phyloP scores from a whole-genome alignment of 1,284 basidiomycete species.

The Irpex lacteus region DNA sequence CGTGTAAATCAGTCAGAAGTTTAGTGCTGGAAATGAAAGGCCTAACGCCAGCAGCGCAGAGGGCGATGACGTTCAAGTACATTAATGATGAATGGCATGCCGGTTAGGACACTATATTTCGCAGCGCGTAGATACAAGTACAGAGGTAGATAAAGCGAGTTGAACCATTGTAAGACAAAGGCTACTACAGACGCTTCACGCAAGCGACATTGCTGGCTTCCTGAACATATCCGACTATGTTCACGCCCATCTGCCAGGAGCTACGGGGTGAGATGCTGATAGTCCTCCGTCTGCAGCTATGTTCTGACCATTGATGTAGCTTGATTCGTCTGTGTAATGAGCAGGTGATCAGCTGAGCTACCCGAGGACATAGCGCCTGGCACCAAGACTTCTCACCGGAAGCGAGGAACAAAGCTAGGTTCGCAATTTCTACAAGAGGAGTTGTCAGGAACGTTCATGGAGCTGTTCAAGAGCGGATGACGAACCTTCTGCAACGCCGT shows the following conservation, averaged over 20 bases:
- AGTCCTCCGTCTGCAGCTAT: conserved; percentile 87
- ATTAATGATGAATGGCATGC: too few relatives aligned
- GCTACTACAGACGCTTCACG: background rate
- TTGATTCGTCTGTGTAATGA: conserved; percentile 69
- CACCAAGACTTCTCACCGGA: conserved; percentile 54
- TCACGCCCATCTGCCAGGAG: conserved; percentile 59
- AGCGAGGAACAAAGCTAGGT: conserved; percentile 82
- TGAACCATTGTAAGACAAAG: background rate
- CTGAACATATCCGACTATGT: background rate
- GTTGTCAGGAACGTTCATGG: background rate
- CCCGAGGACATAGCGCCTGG: background rate
- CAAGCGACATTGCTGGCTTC: background rate
- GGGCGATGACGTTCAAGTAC: background rate
- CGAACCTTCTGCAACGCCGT: conserved; percentile 74
- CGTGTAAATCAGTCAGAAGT: background rate
- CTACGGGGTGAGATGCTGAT: conserved; percentile 69
- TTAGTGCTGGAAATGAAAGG: background rate
- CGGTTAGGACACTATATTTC: too few relatives aligned
- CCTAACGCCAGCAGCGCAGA: background rate
- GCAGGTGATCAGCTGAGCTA: conserved; percentile 13
- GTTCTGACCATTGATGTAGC: conserved; percentile 91
- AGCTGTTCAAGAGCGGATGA: conserved; percentile 2
- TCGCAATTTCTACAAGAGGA: conserved; percentile 68
- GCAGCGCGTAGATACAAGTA: too few relatives aligned
- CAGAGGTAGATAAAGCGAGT: background rate